These are phyloP conservation scores for Vigna trinervia DNA, from an alignment of 306 rosid species.

Conservation along the genomic window DNA sequence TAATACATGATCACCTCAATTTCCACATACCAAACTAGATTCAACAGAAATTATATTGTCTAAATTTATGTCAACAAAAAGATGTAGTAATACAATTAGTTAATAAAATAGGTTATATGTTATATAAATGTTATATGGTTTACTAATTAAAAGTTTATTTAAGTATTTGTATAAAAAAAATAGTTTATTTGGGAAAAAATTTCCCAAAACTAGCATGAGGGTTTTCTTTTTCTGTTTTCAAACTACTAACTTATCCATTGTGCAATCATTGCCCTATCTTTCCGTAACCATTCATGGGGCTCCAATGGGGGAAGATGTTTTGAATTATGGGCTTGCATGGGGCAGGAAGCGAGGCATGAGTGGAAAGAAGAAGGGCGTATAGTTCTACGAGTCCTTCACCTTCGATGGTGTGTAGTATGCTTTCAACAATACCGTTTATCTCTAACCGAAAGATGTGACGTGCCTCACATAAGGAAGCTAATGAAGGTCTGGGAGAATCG, in stretches of 20 bases:
- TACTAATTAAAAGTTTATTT: too few relatives aligned
- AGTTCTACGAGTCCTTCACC: constrained; percentile 71
- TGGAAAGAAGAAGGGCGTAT: constrained; percentile 57
- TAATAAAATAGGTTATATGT: too few relatives aligned
- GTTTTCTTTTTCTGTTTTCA: not conserved
- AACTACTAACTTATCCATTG: not conserved
- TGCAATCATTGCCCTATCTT: not conserved
- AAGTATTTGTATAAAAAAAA: too few relatives aligned
- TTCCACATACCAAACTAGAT: too few relatives aligned
- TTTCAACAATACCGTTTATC: constrained; percentile 67
- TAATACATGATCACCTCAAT: too few relatives aligned
- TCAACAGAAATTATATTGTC: too few relatives aligned
- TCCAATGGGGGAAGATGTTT: not conserved
- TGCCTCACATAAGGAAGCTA: constrained; percentile 70
- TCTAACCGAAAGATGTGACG: constrained; percentile 53
- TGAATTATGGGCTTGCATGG: constrained; percentile 61
- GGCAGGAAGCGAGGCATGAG: constrained; percentile 60
- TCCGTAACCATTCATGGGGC: constrained; percentile 48
- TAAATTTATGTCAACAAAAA: too few relatives aligned
- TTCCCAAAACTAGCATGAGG: not conserved
- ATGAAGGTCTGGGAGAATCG: constrained; percentile 73
- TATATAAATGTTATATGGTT: too few relatives aligned
- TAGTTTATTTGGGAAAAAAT: too few relatives aligned
- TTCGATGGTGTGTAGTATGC: constrained; percentile 58
- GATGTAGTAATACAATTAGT: too few relatives aligned